Evolutionary conservation across 352 stramenopile genomes (phyloP), one percentile per base, ranked within the genome.

Genomic region (Sclerospora graminicola): DNA sequence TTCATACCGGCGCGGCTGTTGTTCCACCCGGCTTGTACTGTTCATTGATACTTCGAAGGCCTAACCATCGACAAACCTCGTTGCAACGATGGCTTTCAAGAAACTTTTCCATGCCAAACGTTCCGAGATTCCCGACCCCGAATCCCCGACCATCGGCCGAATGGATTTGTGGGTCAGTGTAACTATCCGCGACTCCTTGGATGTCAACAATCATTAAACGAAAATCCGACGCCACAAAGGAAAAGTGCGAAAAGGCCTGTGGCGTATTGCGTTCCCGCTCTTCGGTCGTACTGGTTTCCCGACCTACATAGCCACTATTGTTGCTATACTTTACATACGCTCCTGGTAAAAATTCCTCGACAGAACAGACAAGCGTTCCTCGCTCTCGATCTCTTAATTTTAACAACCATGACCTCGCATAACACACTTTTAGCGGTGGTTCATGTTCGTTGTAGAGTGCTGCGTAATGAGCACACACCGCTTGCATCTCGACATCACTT

Each of bases 401-500:
- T 8, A 90, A 56, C 19, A 88, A 19, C 79, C 79, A 90, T 8
- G 75, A 88, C 16, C 70, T 68, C 13, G 79, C 79, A 45, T 90
- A 90, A 24, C 79, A 80, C n/a, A 90, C 79, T 44, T 83, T 84
- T 10, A 88, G 44, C 7, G 79, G 79, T 10, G 79, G 79, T 41
- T 88, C 73, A 42, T 90, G 79, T 19, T 90, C 76, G 33, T 94
- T 91, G 56, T 91, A 94, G 14, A 94, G 54, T 35, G 74, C 68
- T 1, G 80, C 82, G 47, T 94, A 94, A 48, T 91, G 77, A 3
- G 77, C 78, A 51, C 82, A 94, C 8, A 89, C 76, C 5, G 82
- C 79, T 54, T 94, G 82, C 82, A 91, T 91, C 57, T 94, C 82
- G 15, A 94, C 82, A 29, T 94, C 82, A 50, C 79, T 86, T 35